Conservation (phyloP, 768 basidiomycete genomes). For the Psilocybe sp. region DNA sequence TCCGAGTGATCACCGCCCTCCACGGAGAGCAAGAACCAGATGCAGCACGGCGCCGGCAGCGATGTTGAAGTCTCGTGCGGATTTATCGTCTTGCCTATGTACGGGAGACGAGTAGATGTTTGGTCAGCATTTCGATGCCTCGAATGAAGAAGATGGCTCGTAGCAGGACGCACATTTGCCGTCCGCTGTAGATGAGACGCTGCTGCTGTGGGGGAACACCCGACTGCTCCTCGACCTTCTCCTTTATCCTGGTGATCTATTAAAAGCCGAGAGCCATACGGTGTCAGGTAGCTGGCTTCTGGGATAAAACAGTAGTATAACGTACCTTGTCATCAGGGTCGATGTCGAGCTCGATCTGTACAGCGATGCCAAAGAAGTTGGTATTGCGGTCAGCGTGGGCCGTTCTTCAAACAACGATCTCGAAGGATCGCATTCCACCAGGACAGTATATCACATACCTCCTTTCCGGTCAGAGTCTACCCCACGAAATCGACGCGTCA, state of each 20-base stretch:
- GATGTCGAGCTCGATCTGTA: constrained; percentile 91
- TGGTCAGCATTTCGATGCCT: neutral
- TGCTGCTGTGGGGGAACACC: constrained; percentile 97
- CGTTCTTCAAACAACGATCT: neutral
- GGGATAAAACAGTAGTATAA: neutral
- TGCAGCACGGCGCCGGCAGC: constrained; percentile 85
- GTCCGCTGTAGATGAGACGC: constrained; percentile 87
- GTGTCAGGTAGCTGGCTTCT: neutral
- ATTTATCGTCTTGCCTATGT: constrained; percentile 87
- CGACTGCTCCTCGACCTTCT: constrained; percentile 97
- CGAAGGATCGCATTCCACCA: constrained; percentile 6
- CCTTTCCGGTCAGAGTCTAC: constrained; percentile 95
- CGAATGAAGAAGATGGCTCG: neutral
- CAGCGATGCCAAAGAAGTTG: too few relatives aligned
- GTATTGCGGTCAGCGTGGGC: neutral
- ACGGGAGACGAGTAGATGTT: constrained; percentile 1
- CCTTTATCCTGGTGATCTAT: constrained; percentile 92
- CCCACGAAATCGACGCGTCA: neutral
- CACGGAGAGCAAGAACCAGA: constrained; percentile 92
- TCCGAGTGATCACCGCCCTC: constrained; percentile 54
- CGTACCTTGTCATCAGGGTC: constrained; percentile 81
- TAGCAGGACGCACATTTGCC: constrained; percentile 74
- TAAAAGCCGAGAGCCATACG: constrained; percentile 1
- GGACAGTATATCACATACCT: constrained; percentile 48
- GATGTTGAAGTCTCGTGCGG: constrained; percentile 81